These are phyloP conservation scores for Boletellus sp. DNA, from an alignment of 768 basidiomycete species.

Conservation along the genomic window DNA sequence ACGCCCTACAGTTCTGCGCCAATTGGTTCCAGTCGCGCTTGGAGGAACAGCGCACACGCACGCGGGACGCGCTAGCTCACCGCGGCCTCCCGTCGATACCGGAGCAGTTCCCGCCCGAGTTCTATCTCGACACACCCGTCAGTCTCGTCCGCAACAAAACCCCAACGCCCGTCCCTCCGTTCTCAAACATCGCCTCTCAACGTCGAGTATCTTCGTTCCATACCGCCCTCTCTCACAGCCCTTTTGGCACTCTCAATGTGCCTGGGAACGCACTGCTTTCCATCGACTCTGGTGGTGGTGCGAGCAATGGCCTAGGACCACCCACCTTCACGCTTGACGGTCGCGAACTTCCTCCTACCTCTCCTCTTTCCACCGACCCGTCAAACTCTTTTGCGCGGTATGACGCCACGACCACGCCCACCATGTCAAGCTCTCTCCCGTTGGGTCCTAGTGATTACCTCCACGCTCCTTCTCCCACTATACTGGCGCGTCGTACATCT, in stretches of 20 bases:
- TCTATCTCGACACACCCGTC: constrained; percentile 53
- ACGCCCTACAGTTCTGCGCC: constrained; percentile 88
- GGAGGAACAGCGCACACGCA: constrained; percentile 77
- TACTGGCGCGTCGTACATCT: constrained; percentile 86
- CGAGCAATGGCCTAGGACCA: constrained; percentile 33
- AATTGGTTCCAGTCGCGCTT: constrained; percentile 92
- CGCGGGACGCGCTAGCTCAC: constrained; percentile 55
- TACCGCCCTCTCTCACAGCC: constrained; percentile 53
- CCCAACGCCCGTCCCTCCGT: constrained; percentile 51
- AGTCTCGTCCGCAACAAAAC: constrained; percentile 31
- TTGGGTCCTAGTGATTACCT: constrained; percentile 58
- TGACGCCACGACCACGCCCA: constrained; percentile 42
- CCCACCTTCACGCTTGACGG: constrained; percentile 60
- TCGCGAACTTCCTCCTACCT: constrained; percentile 58
- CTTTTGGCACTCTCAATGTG: constrained; percentile 77
- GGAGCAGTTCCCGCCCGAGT: constrained; percentile 52
- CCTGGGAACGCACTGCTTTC: constrained; percentile 75
- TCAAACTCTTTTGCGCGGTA: constrained; percentile 49
- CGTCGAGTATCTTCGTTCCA: constrained; percentile 54
- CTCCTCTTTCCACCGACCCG: constrained; percentile 48
- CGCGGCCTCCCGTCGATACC: constrained; percentile 47
- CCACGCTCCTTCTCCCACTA: constrained; percentile 70
- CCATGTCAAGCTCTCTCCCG: constrained; percentile 39
- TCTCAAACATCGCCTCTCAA: constrained; percentile 45
- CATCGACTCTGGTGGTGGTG: constrained; percentile 37